Conservation (phyloP, 2,329 filamentous ascomycete species). For the Venturia aucupariae region DNA sequence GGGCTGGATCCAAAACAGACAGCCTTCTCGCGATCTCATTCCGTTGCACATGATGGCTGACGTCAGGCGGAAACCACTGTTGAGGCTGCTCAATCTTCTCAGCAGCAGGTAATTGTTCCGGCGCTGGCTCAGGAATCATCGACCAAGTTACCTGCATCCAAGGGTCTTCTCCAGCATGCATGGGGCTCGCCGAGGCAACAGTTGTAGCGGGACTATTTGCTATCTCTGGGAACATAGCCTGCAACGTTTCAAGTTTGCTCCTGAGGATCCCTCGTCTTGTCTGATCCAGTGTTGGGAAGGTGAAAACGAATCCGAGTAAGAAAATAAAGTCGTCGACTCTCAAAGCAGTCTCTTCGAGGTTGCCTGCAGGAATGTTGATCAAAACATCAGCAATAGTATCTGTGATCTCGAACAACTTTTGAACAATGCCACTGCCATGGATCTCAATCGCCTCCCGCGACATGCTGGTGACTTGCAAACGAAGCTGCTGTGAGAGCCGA, state of each 20-base stretch:
- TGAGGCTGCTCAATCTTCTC: not conserved
- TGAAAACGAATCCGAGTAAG: conserved; percentile 42
- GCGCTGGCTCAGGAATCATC: conserved; percentile 22
- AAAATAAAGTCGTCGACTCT: conserved; percentile 47
- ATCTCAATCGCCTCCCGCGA: conserved; percentile 41
- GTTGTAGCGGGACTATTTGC: conserved; percentile 10
- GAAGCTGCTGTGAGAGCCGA: conserved; percentile 35
- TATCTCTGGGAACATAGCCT: conserved; percentile 28
- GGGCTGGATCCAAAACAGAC: conserved; percentile 19
- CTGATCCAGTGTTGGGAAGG: conserved; percentile 37
- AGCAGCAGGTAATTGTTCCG: conserved; percentile 8
- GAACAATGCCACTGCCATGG: conserved; percentile 47
- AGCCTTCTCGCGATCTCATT: conserved; percentile 27
- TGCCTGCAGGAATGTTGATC: conserved; percentile 40
- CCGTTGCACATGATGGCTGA: conserved; percentile 23
- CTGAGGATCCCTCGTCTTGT: conserved; percentile 37
- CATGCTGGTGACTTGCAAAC: conserved; percentile 33
- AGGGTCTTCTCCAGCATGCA: conserved; percentile 20
- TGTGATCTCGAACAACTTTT: conserved; percentile 52
- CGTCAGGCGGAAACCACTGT: not conserved
- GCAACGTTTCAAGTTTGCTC: conserved; percentile 32
- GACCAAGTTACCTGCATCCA: conserved; percentile 27
- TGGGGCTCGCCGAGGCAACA: conserved; percentile 5
- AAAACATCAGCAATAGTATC: conserved; percentile 51
- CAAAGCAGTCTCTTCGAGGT: conserved; percentile 35